Evolutionary conservation across 1,284 basidiomycete species (phyloP).

Genomic region (Anthracocystis walkeri): DNA sequence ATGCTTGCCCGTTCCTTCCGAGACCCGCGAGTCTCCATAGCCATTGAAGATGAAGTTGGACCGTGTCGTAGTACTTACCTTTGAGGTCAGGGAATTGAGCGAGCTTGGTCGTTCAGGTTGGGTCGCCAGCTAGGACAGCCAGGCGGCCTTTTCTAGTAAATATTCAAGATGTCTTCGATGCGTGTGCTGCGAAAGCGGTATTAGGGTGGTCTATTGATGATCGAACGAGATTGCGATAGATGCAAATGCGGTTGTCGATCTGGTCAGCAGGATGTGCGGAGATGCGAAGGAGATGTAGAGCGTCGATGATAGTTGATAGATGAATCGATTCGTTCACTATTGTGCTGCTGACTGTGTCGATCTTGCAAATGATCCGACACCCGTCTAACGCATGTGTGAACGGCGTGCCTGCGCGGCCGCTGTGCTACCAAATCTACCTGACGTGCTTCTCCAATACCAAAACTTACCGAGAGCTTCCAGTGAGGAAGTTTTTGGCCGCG

Average conservation of each 20-base stretch:
- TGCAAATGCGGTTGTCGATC: background rate
- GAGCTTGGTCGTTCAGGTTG: conserved; percentile 37
- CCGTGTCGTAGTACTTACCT: conserved; percentile 19
- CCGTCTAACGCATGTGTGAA: background rate
- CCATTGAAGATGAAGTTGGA: background rate
- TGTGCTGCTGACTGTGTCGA: background rate
- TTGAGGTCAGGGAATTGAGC: conserved; percentile 10
- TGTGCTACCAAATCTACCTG: background rate
- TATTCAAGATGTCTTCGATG: conserved; percentile 45
- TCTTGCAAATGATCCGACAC: background rate
- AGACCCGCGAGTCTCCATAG: background rate
- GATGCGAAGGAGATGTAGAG: background rate
- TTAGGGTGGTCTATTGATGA: conserved; percentile 42
- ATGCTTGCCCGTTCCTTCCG: background rate
- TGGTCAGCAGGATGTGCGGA: conserved; percentile 7
- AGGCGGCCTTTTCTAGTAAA: conserved; percentile 48
- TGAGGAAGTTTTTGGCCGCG: conserved; percentile 58
- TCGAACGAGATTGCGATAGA: background rate
- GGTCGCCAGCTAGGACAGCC: conserved; percentile 57
- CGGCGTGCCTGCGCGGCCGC: background rate
- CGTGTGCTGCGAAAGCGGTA: conserved; percentile 30
- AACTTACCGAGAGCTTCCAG: conserved; percentile 47
- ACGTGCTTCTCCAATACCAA: background rate
- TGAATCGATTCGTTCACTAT: background rate
- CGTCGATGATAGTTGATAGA: background rate